Percentiles rank a stretch among this genome's conserved stretches.
Evolutionary conservation across 176 grass and related monocot genomes (phyloP).

Genomic region (Elymus sibiricus): DNA sequence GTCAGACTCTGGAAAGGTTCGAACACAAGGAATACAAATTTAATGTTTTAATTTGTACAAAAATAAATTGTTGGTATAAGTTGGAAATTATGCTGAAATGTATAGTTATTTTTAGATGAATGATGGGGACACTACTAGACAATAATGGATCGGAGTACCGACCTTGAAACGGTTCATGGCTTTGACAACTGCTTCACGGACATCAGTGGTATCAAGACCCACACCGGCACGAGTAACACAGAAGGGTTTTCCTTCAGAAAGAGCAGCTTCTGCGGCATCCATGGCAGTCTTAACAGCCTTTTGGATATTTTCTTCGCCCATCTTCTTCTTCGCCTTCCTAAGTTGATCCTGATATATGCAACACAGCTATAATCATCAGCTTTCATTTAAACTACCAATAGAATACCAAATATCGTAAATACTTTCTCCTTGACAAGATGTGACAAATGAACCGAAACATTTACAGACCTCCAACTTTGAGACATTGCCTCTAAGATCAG

Average conservation of each 20-base stretch:
- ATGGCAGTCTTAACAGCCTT: constrained; percentile 69
- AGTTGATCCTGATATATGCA: constrained; percentile 56
- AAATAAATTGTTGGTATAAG: background rate
- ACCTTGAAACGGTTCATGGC: constrained; percentile 50
- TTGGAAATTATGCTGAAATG: background rate
- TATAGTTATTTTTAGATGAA: background rate
- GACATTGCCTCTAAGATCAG: constrained; percentile 79
- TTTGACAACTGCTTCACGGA: constrained; percentile 84
- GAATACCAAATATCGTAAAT: background rate
- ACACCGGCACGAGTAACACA: constrained; percentile 61
- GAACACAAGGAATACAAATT: background rate
- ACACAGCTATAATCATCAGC: background rate
- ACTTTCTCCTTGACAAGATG: background rate
- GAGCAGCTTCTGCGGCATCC: constrained; percentile 63
- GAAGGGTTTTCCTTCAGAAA: constrained; percentile 62
- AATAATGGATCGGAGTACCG: background rate
- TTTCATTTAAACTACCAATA: background rate
- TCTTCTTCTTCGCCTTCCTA: constrained; percentile 93
- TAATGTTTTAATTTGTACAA: background rate
- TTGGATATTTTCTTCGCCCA: constrained; percentile 75
- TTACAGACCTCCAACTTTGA: constrained; percentile 73
- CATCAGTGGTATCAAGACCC: constrained; percentile 78
- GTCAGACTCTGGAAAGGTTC: constrained; percentile 16
- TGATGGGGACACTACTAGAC: background rate
- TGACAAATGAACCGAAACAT: constrained; percentile 4